These are phyloP conservation scores for Lentinula sp. DNA, from an alignment of 768 basidiomycete genomes.

Conservation along the genomic window DNA sequence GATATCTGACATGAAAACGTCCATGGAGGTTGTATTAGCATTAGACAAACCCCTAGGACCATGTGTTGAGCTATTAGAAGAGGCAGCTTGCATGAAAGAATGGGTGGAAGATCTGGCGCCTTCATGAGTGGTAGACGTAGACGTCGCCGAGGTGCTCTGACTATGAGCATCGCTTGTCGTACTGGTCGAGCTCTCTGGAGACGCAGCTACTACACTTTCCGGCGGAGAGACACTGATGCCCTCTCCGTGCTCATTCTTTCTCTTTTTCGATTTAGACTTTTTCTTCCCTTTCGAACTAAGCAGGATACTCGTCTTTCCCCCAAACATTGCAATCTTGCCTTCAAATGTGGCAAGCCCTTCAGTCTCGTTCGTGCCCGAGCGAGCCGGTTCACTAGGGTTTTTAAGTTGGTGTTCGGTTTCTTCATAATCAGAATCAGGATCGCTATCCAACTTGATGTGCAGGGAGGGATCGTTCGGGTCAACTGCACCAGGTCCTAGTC, in stretches of 20 bases:
- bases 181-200: conserved; percentile 1
- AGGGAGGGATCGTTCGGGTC: not conserved
- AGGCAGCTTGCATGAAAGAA: too few relatives aligned
- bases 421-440: conserved; percentile 1
- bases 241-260: not conserved
- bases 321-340: conserved; percentile 3
- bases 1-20: conserved; percentile 3
- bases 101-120: not conserved
- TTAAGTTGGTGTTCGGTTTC: not conserved
- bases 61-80: not conserved
- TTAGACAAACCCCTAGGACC: not conserved
- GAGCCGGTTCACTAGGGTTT: not conserved
- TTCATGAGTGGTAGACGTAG: not conserved
- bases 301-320: not conserved
- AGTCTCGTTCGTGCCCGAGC: not conserved
- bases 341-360: not conserved
- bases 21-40: not conserved
- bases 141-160: not conserved
- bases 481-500: not conserved
- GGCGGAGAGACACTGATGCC: not conserved
- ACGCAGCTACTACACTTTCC: not conserved
- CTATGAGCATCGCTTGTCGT: not conserved
- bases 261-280: not conserved
- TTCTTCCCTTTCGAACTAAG: not conserved
- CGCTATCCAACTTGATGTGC: not conserved